phyloP scores from a whole-genome alignment of 2,329 filamentous ascomycete genomes.

The Penicillium sp. region DNA sequence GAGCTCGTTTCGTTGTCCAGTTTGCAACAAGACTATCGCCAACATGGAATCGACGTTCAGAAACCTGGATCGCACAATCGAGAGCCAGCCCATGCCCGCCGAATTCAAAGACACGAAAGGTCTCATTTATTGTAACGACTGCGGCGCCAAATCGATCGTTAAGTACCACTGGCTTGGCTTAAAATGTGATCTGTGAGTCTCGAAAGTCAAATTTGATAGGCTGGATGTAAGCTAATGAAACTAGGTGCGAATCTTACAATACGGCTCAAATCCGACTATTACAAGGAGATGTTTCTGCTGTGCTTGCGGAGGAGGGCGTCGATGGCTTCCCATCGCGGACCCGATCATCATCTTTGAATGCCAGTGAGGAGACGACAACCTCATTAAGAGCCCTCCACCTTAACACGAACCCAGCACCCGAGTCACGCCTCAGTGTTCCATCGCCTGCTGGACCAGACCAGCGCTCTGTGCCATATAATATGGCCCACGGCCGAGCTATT shows the following conservation, averaged over 20 bases:
- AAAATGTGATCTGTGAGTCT: constrained; percentile 67
- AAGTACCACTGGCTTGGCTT: constrained; percentile 92
- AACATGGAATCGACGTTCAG: constrained; percentile 98
- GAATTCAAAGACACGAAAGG: constrained; percentile 79
- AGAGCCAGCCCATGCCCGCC: constrained; percentile 85
- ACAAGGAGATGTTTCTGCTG: constrained; percentile 30
- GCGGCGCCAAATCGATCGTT: constrained; percentile 80
- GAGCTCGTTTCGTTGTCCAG: constrained; percentile 90
- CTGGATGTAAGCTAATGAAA: constrained; percentile 8
- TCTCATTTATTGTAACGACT: constrained; percentile 91
- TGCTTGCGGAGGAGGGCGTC: constrained; percentile 27
- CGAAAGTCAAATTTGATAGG: neutral
- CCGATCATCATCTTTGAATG: constrained; percentile 30
- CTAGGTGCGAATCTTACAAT: constrained; percentile 49
- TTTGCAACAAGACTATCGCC: constrained; percentile 93
- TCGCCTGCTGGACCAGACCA: constrained; percentile 21
- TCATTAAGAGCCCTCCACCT: constrained; percentile 30
- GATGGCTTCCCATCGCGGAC: constrained; percentile 16
- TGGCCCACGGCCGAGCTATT: constrained; percentile 40
- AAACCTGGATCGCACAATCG: constrained; percentile 83
- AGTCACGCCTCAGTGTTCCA: constrained; percentile 22
- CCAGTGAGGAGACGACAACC: constrained; percentile 23
- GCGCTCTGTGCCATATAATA: constrained; percentile 34
- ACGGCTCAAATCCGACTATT: constrained; percentile 45
- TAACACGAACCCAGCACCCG: constrained; percentile 27